A percentile compares a stretch with the other conserved stretches of the same genome.
phyloP scores from a whole-genome alignment of 768 basidiomycete species.

The Pleurotus eryngii region DNA sequence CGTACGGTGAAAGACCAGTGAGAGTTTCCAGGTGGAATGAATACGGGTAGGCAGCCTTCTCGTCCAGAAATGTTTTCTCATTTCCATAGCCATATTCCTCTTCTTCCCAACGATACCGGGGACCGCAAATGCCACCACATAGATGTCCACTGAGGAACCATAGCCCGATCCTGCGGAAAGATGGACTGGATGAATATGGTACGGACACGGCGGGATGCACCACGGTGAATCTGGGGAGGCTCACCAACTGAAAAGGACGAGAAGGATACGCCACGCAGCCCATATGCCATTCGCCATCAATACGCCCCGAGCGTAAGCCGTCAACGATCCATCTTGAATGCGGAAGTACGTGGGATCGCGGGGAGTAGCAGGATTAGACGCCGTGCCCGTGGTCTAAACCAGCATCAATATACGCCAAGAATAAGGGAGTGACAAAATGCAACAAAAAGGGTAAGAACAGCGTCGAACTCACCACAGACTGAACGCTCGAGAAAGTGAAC shows the following conservation, averaged over 20 bases:
- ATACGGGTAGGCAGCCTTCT: constrained; percentile 46
- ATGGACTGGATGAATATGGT: constrained; percentile 1
- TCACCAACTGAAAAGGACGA: constrained; percentile 71
- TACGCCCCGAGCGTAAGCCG: constrained; percentile 74
- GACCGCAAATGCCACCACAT: constrained; percentile 82
- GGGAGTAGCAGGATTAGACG: not conserved
- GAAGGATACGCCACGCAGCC: constrained; percentile 71
- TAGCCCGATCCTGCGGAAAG: constrained; percentile 56
- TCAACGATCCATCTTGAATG: constrained; percentile 58
- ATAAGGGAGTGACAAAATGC: not conserved
- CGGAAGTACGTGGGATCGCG: constrained; percentile 80
- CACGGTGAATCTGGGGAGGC: constrained; percentile 14
- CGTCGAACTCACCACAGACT: not conserved
- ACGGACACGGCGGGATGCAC: not conserved
- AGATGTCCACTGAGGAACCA: constrained; percentile 77
- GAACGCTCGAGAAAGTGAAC: constrained; percentile 48
- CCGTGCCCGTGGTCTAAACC: not conserved
- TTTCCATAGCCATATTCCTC: constrained; percentile 38
- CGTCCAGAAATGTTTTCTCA: constrained; percentile 53
- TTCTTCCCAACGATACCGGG: constrained; percentile 83
- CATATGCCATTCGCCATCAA: constrained; percentile 78
- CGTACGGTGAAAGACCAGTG: not conserved
- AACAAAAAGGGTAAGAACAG: not conserved
- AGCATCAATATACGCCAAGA: not conserved
- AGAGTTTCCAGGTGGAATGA: constrained; percentile 14